These are phyloP conservation scores for Ophiosphaerella narmari DNA, from an alignment of 2,329 filamentous ascomycete species.

Conservation along the genomic window DNA sequence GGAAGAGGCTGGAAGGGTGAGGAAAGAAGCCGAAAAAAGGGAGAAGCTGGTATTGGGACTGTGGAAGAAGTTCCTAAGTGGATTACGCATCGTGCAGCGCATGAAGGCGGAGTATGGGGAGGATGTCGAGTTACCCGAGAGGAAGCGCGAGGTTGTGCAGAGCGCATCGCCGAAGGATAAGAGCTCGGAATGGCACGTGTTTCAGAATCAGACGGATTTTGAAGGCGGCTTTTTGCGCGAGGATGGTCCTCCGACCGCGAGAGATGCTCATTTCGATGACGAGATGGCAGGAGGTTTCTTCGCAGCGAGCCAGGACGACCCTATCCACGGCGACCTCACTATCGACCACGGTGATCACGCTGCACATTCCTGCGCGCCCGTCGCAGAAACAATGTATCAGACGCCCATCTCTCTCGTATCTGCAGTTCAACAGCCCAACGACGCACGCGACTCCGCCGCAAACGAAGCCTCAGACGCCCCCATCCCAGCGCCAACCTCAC, in stretches of 20 bases:
- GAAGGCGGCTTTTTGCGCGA: constrained; percentile 51
- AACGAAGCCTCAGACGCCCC: constrained; percentile 23
- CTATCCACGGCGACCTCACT: constrained; percentile 36
- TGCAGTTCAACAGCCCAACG: constrained; percentile 24
- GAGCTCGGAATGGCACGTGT: constrained; percentile 47
- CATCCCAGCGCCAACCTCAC: neutral
- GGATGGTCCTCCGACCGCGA: constrained; percentile 10
- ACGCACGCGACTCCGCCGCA: constrained; percentile 1
- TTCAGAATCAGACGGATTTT: constrained; percentile 37
- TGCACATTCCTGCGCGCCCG: neutral
- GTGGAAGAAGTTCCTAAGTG: constrained; percentile 89
- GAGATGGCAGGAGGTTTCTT: constrained; percentile 45
- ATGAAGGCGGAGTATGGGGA: constrained; percentile 42
- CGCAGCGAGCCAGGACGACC: constrained; percentile 42
- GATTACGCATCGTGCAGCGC: constrained; percentile 70
- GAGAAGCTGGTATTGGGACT: constrained; percentile 72
- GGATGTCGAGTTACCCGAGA: constrained; percentile 65
- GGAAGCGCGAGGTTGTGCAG: constrained; percentile 48
- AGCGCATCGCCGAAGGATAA: constrained; percentile 60
- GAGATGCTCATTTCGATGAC: constrained; percentile 18
- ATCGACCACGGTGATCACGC: constrained; percentile 38
- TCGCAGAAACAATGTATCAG: constrained; percentile 21
- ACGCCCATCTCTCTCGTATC: constrained; percentile 45
- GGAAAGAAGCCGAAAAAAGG: constrained; percentile 80
- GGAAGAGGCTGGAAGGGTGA: constrained; percentile 74